phyloP scores from a whole-genome alignment of 73 alveolate species.

The Paramecium biaurelia region DNA sequence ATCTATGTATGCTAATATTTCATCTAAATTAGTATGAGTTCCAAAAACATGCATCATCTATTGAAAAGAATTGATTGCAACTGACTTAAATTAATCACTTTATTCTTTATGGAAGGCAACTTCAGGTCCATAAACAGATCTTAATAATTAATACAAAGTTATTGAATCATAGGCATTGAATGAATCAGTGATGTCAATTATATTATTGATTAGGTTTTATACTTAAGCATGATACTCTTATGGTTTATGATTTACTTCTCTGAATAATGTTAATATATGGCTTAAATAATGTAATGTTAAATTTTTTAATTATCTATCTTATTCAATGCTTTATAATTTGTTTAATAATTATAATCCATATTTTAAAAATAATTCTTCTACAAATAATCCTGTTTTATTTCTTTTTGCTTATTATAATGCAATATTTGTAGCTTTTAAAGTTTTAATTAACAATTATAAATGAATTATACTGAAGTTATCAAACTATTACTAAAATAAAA shows the following conservation, averaged over 20 bases:
- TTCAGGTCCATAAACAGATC: constrained; percentile 17
- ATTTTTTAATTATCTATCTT: background rate
- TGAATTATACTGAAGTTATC: background rate
- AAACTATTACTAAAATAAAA: background rate
- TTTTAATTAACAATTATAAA: background rate
- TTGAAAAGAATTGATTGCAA: background rate
- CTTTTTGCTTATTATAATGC: background rate
- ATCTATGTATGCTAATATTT: constrained; percentile 29
- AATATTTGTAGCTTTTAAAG: background rate
- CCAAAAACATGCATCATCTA: constrained; percentile 39
- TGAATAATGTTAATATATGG: background rate
- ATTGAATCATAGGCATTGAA: constrained; percentile 33
- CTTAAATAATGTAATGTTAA: background rate
- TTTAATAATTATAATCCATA: background rate
- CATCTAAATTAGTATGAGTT: constrained; percentile 47
- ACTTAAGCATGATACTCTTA: background rate
- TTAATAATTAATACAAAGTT: background rate
- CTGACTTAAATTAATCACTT: background rate
- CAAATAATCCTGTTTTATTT: background rate
- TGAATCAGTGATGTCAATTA: background rate
- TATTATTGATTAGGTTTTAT: background rate
- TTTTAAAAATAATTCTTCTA: constrained; percentile 3
- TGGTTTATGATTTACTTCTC: constrained; percentile 27
- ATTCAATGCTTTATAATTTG: background rate
- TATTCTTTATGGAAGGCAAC: background rate